Conservation (phyloP, 148 eudicot genomes). For the Vaccinium vitisidaea region DNA sequence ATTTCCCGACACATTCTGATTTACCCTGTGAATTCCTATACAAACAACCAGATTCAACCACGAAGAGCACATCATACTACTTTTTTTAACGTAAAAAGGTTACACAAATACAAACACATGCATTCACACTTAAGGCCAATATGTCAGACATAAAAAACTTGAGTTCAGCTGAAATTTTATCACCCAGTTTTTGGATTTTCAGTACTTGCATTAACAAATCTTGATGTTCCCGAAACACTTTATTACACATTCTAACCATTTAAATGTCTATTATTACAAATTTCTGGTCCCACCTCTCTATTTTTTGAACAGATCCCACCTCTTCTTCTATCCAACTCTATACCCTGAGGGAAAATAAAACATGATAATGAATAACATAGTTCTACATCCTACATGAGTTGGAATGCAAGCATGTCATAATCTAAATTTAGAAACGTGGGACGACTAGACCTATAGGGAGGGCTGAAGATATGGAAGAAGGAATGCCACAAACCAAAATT, state of each 20-base stretch:
- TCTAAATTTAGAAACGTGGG: no score
- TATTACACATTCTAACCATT: no score
- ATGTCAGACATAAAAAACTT: not conserved
- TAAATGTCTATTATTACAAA: not conserved
- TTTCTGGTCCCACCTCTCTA: no score
- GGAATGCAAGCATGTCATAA: no score
- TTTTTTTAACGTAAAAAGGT: not conserved
- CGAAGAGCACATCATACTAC: not conserved
- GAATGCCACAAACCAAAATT: no score
- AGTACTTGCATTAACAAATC: not conserved
- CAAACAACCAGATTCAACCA: not conserved
- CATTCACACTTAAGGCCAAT: not conserved
- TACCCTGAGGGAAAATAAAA: no score
- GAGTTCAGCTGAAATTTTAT: not conserved
- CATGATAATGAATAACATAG: no score
- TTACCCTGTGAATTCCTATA: not conserved
- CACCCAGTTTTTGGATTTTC: not conserved
- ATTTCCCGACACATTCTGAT: not conserved
- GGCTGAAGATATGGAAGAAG: no score
- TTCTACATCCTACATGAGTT: no score
- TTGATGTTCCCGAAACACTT: not conserved
- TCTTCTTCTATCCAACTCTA: no score
- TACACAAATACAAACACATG: not conserved
- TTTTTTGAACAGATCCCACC: no score
- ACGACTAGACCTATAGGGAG: no score